Base-by-base conservation (phyloP, 2,329 filamentous ascomycete genomes). In the Cryoendolithus antarcticus region DNA sequence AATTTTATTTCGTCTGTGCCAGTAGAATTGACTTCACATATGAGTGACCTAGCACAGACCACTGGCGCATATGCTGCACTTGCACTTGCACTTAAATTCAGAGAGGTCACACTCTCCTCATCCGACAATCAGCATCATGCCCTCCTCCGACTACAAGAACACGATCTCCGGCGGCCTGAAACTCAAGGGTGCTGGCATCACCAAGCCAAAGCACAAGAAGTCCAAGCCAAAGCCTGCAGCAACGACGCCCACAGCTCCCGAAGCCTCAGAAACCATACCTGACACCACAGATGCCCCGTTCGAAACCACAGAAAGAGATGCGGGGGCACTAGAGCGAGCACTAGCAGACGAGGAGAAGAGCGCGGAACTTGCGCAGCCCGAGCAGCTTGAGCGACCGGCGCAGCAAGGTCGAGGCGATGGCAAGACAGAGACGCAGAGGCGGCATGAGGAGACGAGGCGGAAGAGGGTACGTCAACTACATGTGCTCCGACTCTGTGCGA, bases 341-440 rank as follows among this genome's bases (percentile, higher is more conserved):
- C 44, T 60, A 47, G 42, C 61, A 7, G 60, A 62, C 4, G 58
- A 61, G 13, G 56, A 59, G 28, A 38, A 45, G 12, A 27, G 15
- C 19, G 4, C 15, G 3, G 33, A 7, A 9, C 13, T 24, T 9
- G 3, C 8, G n/a, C 7, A 24, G 34, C 34, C 9, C 4, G 12
- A 9, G 12, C 34, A 24, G 13, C 7, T 3, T 13, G 15, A 11
- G 8, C 4, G 7, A 13, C 19, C 24, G 11, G 9, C 11, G 33
- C 34, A 24, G 30, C 30, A 33, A 28, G 3, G 29, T 9, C 9
- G 11, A 12, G 34, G 12, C 32, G 48, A 39, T 29, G 62, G 63
- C 44, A 94, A 93, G 69, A 96, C 89, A 0, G 86, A 93, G 46
- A 77, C 88, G 1, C 86, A 98, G 65, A 70, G 72, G 49, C 72